Evolutionary conservation across 1,284 basidiomycete species (phyloP).

Genomic region (Hypsizygus ulmarius): DNA sequence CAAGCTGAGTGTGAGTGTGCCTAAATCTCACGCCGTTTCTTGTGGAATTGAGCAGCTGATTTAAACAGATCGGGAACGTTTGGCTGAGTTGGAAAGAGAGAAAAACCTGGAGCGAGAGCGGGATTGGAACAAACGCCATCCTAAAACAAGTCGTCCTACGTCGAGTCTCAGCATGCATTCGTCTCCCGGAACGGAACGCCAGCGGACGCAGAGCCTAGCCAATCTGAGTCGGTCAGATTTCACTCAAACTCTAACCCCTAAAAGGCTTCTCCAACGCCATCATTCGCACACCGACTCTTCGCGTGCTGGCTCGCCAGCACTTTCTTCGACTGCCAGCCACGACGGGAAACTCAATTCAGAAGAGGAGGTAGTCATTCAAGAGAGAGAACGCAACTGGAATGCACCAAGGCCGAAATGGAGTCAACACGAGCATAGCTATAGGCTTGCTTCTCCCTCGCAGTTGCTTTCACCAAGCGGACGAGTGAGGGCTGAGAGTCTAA

Average conservation of each 20-base stretch:
- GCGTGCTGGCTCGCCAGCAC: constrained; percentile 39
- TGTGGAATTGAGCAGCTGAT: not conserved
- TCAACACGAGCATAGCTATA: constrained; percentile 15
- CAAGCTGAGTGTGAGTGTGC: constrained; percentile 43
- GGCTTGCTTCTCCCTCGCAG: constrained; percentile 15
- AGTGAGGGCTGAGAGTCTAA: constrained; percentile 24
- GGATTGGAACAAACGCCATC: constrained; percentile 53
- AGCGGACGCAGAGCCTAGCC: constrained; percentile 26
- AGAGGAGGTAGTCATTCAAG: constrained; percentile 39
- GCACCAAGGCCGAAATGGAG: constrained; percentile 53
- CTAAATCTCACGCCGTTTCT: not conserved
- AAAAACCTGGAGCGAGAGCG: constrained; percentile 45
- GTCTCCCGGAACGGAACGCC: constrained; percentile 18
- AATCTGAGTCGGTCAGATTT: constrained; percentile 31
- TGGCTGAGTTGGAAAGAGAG: constrained; percentile 41
- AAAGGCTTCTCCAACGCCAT: constrained; percentile 23
- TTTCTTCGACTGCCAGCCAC: constrained; percentile 31
- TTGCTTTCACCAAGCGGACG: constrained; percentile 19
- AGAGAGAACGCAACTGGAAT: constrained; percentile 56
- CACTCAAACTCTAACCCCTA: constrained; percentile 26
- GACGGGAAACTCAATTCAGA: constrained; percentile 33
- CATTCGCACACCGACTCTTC: constrained; percentile 32
- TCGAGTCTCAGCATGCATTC: constrained; percentile 30
- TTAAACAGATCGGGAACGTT: constrained; percentile 41
- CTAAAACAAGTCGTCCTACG: constrained; percentile 23